Base-by-base conservation (phyloP, 2,329 filamentous ascomycete species). In the Pseudocercospora vitis region DNA sequence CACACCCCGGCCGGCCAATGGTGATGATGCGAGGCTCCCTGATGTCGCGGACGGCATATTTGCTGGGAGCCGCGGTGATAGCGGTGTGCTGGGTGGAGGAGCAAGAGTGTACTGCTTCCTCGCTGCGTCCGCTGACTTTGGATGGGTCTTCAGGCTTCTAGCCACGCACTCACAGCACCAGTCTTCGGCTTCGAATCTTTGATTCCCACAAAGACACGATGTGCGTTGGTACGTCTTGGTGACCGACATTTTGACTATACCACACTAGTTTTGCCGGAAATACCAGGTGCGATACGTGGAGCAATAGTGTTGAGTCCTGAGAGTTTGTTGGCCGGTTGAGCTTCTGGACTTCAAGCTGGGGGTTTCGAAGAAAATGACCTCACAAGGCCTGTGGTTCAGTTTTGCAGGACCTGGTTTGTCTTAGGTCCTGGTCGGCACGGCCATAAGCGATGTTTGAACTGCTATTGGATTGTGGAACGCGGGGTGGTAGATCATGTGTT, bases 151-250 rank as follows among this genome's bases (percentile, higher is more conserved):
- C n/a, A 18, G 7, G 19, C 37, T 42, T 23, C 18, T 42, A 42
- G 37, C 37, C 7, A 24, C 37, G 14, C 37, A 42, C n/a, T 42
- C 37, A 6, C 18, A 11, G 12, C 37, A 42, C 37, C 37, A 42
- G 19, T 42, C 37, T 12, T 42, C 37, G 16, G 37, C 37, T 8
- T 42, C 18, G 37, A 42, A 24, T 12, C 37, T 18, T 26, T 42
- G 16, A 24, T 42, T 42, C 2, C 37, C 37, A 21, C 37, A 42
- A 12, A 42, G 37, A n/a, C 37, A 42, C 5, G 24, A 12, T 12
- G 37, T 42, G 14, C 37, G 37, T 42, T 42, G 37, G 19, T 42
- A 42, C 2, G 37, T 42, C 37, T 26, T 42, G n/a, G 37, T 42
- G 1, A 42, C 37, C 37, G 37, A 42, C 37, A 42, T 42, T 7